Conservation (phyloP, 1,284 basidiomycete species). For the Crocinoboletus sp. region DNA sequence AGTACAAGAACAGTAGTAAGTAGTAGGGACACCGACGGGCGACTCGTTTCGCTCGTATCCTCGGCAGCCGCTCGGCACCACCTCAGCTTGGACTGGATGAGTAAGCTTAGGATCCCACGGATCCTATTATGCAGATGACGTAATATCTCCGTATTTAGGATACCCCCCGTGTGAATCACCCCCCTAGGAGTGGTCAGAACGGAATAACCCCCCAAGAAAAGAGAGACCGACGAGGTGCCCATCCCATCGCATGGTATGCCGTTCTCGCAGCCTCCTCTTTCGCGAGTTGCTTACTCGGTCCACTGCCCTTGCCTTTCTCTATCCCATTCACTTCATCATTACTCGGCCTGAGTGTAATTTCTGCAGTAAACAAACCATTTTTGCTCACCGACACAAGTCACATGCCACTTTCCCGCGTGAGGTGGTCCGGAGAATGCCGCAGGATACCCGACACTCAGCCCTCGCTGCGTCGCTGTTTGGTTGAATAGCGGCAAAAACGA, state of each 20-base stretch:
- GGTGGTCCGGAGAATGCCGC: slow-evolving; percentile 56
- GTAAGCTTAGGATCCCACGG: slow-evolving; percentile 30
- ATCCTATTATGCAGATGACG: slow-evolving; percentile 1
- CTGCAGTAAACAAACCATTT: neutral
- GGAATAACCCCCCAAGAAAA: neutral
- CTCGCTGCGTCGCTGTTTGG: slow-evolving; percentile 61
- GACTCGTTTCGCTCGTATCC: slow-evolving; percentile 24
- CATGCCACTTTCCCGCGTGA: slow-evolving; percentile 62
- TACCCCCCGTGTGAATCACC: no score
- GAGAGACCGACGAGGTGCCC: slow-evolving; percentile 44
- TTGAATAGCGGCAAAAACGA: slow-evolving; percentile 69
- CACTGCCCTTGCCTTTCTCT: slow-evolving; percentile 55
- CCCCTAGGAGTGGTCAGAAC: no score
- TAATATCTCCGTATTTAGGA: slow-evolving; percentile 23
- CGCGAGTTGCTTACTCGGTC: slow-evolving; percentile 62
- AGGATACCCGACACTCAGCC: slow-evolving; percentile 55
- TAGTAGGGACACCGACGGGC: slow-evolving; percentile 16
- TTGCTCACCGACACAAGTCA: slow-evolving; percentile 55
- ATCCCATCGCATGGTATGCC: slow-evolving; percentile 68
- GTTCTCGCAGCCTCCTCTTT: slow-evolving; percentile 69
- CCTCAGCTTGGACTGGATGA: slow-evolving; percentile 22
- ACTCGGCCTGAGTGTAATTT: slow-evolving; percentile 9
- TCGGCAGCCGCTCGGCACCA: slow-evolving; percentile 27
- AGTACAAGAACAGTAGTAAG: slow-evolving; percentile 11
- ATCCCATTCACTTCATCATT: slow-evolving; percentile 60